Percentiles rank a stretch among this genome's conserved stretches.
Evolutionary conservation across 345 rosid genomes (phyloP).

Genomic region (Salix caprea): DNA sequence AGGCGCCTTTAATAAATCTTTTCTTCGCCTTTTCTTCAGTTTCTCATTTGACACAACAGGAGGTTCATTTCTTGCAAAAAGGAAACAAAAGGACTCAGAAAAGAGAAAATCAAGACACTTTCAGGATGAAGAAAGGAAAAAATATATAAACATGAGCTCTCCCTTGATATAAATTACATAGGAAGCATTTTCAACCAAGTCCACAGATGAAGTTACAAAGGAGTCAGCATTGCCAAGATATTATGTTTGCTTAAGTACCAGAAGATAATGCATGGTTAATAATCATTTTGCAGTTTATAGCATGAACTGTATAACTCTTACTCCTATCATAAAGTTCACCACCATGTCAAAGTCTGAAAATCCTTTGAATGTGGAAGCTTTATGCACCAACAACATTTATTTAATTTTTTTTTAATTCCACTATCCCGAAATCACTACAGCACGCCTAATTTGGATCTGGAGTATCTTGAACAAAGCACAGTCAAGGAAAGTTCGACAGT

Average conservation of each 20-base stretch:
- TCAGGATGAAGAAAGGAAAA: neutral
- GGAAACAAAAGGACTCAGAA: conserved; percentile 18
- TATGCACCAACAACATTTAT: neutral
- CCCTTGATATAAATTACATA: neutral
- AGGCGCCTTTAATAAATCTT: conserved; percentile 48
- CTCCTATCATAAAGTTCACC: neutral
- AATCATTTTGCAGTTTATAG: neutral
- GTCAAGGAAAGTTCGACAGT: neutral
- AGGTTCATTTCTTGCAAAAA: conserved; percentile 50
- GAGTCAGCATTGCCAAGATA: neutral
- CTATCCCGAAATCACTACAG: neutral
- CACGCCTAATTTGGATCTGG: neutral
- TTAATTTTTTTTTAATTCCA: neutral
- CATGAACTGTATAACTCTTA: neutral
- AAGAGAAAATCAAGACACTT: neutral
- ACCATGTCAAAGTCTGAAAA: neutral
- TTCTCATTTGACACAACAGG: conserved; percentile 49
- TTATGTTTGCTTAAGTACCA: neutral
- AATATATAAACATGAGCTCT: neutral
- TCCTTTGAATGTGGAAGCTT: neutral
- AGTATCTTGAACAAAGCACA: neutral
- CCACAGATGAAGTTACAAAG: neutral
- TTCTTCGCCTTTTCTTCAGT: conserved; percentile 79
- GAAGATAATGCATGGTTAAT: neutral
- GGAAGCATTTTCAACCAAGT: neutral